Evolutionary conservation across 805 yeast genomes (phyloP).

Genomic region (Schwanniomyces pseudopolymorphus): DNA sequence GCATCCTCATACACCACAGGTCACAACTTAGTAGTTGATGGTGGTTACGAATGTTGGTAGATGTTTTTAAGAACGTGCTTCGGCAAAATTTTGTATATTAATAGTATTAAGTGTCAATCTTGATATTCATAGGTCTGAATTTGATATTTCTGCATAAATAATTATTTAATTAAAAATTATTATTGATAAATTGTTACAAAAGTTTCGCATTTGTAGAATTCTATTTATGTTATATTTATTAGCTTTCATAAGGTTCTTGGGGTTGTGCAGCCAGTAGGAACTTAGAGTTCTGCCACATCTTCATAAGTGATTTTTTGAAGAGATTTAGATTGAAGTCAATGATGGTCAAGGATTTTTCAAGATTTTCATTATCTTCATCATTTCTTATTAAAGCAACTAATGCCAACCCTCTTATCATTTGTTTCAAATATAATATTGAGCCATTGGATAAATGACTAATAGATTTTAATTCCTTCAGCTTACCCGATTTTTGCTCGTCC

Average conservation of each 20-base stretch:
- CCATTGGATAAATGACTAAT: conserved; percentile 81
- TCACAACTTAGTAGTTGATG: conserved; percentile 78
- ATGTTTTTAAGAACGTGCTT: background rate
- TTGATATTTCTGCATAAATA: background rate
- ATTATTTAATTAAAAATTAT: background rate
- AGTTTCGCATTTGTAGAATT: background rate
- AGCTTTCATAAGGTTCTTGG: background rate
- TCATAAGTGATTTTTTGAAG: conserved; percentile 72
- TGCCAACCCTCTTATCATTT: conserved; percentile 91
- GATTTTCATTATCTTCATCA: conserved; percentile 45
- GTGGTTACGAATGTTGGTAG: conserved; percentile 85
- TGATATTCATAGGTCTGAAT: background rate
- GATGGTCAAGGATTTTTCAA: conserved; percentile 53
- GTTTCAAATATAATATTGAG: conserved; percentile 76
- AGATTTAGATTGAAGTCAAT: conserved; percentile 87
- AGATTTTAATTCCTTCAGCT: conserved; percentile 51
- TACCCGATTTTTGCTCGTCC: conserved; percentile 19
- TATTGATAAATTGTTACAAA: background rate
- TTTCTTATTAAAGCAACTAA: conserved; percentile 81
- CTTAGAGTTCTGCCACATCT: conserved; percentile 58
- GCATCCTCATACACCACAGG: conserved; percentile 85
- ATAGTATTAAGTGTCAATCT: background rate
- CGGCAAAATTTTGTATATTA: background rate
- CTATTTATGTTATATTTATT: background rate
- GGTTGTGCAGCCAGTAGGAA: conserved; percentile 3